Base-by-base conservation (phyloP, 306 rosid species). In the Inga laurina region DNA sequence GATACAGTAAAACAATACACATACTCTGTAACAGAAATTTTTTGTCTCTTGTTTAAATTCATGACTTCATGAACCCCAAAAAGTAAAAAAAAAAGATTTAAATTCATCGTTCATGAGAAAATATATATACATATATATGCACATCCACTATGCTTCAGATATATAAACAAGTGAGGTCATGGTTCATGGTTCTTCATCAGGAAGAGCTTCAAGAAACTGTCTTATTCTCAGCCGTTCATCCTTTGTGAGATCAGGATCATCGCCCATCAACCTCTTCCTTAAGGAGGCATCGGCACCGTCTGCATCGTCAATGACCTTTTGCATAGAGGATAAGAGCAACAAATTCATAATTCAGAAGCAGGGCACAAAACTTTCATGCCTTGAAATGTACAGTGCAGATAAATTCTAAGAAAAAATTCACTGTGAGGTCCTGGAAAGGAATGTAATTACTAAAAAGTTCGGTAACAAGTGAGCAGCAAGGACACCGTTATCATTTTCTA, bases 291-390 rank as follows among this genome's bases (percentile, higher is more conserved):
- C 84, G 45, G 14, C 84, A 73, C 84, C 44, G 59, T 83, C 74
- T 41, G 84, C 78, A 41, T 92, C 91, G 68, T 90, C 91, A 79
- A 84, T 54, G 76, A 94, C 95, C 99, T 97, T 87, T 16, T 61
- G 7, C 7, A 52, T 39, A 52, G 75, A 70, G 61, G 67, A 67
- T 27, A n/a, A 72, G 32, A 24, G 49, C 16, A 22, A 16, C 70
- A 81, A 73, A 89, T 69, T 84, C 76, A 66, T 12, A 66, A 56
- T 21, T 65, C 61, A 75, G 51, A 72, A 41, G 39, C 71, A 45
- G 15, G 24, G 44, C 48, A 81, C 76, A 65, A 75, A 64, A 43
- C n/a, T 76, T 5, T 59, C 35, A 52, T 72, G 76, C 54, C 32
- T 51, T 41, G 41, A 79, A 82, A 24, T 73, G 64, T 16, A 68